Evolutionary conservation across 768 basidiomycete genomes (phyloP).

Genomic region (Trametes cinnabarina): DNA sequence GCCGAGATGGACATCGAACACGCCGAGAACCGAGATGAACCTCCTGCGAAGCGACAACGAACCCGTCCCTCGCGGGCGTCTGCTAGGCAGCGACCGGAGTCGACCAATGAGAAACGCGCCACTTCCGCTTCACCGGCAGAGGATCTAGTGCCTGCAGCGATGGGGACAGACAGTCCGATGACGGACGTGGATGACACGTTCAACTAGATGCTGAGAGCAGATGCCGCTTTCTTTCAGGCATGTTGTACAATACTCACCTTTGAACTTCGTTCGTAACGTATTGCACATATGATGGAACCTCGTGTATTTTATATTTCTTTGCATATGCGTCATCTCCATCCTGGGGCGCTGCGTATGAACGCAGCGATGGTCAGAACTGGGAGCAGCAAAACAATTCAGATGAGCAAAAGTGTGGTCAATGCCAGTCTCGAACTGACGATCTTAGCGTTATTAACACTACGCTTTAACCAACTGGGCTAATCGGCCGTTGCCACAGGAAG

Average conservation of each 20-base stretch:
- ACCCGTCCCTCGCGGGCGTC: neutral
- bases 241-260: too few relatives aligned
- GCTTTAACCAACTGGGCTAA: conserved; percentile 95
- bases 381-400: too few relatives aligned
- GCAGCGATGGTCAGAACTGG: too few relatives aligned
- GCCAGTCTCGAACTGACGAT: conserved; percentile 26
- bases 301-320: too few relatives aligned
- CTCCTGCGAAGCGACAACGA: neutral
- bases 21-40: neutral
- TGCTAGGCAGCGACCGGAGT: neutral
- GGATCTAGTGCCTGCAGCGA: neutral
- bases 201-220: neutral
- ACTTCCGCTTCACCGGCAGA: neutral
- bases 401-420: too few relatives aligned
- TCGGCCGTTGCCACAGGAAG: conserved; percentile 58
- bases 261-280: too few relatives aligned
- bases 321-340: too few relatives aligned
- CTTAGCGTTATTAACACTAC: conserved; percentile 69
- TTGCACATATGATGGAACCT: too few relatives aligned
- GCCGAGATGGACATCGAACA: conserved; percentile 13
- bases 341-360: too few relatives aligned
- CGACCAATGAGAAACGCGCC: neutral
- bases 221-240: too few relatives aligned
- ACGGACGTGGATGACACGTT: conserved; percentile 10
- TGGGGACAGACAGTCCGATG: conserved; percentile 18